These are phyloP conservation scores for Colletotrichum musicola DNA, from an alignment of 2,329 filamentous ascomycete species.

Conservation along the genomic window DNA sequence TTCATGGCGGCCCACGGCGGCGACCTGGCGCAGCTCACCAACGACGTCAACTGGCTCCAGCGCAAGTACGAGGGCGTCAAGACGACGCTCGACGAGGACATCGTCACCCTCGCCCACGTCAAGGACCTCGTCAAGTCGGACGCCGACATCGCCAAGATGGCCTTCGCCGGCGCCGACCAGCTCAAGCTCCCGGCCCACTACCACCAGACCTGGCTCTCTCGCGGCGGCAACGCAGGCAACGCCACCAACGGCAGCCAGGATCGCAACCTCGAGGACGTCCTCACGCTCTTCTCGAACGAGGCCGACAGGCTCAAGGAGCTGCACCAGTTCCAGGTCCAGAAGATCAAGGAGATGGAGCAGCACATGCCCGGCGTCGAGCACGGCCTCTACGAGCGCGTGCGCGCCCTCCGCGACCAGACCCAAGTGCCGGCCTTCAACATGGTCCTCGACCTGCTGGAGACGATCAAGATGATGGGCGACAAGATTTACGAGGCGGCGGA, in stretches of 20 bases:
- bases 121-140: conserved; percentile 70
- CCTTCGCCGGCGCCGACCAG: conserved; percentile 81
- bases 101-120: conserved; percentile 74
- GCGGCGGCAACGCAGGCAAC: conserved; percentile 42
- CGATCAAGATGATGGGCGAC: conserved; percentile 41
- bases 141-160: conserved; percentile 76
- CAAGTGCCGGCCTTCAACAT: conserved; percentile 39
- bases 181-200: conserved; percentile 75
- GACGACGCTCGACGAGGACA: conserved; percentile 66
- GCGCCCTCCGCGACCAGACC: conserved; percentile 38
- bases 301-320: conserved; percentile 48
- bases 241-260: conserved; percentile 54
- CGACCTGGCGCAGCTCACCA: conserved; percentile 60
- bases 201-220: conserved; percentile 61
- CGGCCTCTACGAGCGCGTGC: conserved; percentile 53
- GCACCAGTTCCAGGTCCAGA: conserved; percentile 53
- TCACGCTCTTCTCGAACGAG: conserved; percentile 40
- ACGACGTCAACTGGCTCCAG: conserved; percentile 63
- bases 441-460: conserved; percentile 39
- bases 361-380: conserved; percentile 63
- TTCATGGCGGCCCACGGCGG: conserved; percentile 70
- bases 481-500: conserved; percentile 40
- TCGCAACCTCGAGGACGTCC: conserved; percentile 49
- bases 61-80: conserved; percentile 61
- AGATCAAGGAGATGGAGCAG: conserved; percentile 58